Conservation (phyloP, 805 yeast species). For the Yamadazyma akitaensis region DNA sequence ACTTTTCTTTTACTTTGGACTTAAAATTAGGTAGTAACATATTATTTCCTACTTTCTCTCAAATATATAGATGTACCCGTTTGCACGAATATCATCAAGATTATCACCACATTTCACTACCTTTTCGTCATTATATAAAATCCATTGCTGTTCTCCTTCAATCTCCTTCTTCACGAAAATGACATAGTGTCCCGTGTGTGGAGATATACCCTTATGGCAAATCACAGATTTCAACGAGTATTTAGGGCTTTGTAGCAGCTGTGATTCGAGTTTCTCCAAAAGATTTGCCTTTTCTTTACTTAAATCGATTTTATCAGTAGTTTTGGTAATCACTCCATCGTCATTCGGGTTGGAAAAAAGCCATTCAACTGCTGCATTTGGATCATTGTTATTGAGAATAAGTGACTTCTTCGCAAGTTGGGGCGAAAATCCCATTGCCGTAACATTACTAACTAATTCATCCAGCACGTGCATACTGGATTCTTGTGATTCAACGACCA, state of each 20-base stretch:
- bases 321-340: constrained; percentile 47
- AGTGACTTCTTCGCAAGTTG: constrained; percentile 74
- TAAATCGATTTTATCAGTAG: constrained; percentile 29
- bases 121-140: constrained; percentile 84
- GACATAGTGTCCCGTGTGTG: constrained; percentile 92
- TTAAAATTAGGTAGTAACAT: not conserved
- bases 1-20: too few relatives aligned
- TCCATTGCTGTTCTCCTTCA: constrained; percentile 53
- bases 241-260: not conserved
- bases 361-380: constrained; percentile 88
- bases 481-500: constrained; percentile 23
- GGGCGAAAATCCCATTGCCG: constrained; percentile 74
- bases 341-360: constrained; percentile 79
- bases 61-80: constrained; percentile 50
- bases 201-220: constrained; percentile 86
- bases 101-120: constrained; percentile 56
- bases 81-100: constrained; percentile 41
- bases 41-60: constrained; percentile 6
- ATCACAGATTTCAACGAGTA: constrained; percentile 62
- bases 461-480: constrained; percentile 19
- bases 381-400: constrained; percentile 51
- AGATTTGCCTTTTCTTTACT: constrained; percentile 17
- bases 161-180: constrained; percentile 55
- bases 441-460: constrained; percentile 43
- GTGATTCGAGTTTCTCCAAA: constrained; percentile 1